Evolutionary conservation across 1,284 basidiomycete species (phyloP).

Genomic region (Austroboletus novae-zelandiae): DNA sequence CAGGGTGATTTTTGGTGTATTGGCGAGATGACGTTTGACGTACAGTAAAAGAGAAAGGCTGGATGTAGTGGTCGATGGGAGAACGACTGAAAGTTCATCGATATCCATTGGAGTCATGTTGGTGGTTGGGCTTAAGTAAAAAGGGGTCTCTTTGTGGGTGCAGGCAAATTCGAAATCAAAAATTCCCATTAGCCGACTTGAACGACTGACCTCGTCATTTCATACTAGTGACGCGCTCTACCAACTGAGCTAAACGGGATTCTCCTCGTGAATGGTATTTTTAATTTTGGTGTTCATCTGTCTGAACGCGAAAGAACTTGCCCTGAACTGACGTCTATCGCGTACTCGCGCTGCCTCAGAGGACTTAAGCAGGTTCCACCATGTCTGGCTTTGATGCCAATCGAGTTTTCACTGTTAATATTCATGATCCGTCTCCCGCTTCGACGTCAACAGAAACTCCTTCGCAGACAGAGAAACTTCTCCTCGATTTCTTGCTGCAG

Average conservation of each 20-base stretch:
- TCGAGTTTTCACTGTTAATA: constrained; percentile 75
- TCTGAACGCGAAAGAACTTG: constrained; percentile 42
- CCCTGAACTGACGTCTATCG: constrained; percentile 40
- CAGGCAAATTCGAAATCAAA: neutral
- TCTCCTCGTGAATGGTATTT: neutral
- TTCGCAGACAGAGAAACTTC: constrained; percentile 75
- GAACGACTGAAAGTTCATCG: constrained; percentile 69
- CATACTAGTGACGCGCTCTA: constrained; percentile 59
- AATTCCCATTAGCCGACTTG: constrained; percentile 50
- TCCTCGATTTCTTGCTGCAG: constrained; percentile 83
- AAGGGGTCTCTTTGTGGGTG: constrained; percentile 1
- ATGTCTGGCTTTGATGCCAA: constrained; percentile 78
- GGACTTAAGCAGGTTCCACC: constrained; percentile 7
- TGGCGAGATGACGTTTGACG: constrained; percentile 24
- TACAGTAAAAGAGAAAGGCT: constrained; percentile 71
- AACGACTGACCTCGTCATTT: constrained; percentile 52
- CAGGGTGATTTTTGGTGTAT: constrained; percentile 12
- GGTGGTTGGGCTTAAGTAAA: neutral
- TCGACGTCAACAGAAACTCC: constrained; percentile 63
- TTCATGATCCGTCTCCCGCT: constrained; percentile 56
- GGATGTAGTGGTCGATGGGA: constrained; percentile 65
- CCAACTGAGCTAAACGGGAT: constrained; percentile 55
- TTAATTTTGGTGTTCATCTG: neutral
- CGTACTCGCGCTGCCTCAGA: constrained; percentile 3
- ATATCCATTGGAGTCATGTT: constrained; percentile 74